Base-by-base conservation (phyloP, 495 filamentous ascomycete genomes). In the Diplogelasinospora grovesii region DNA sequence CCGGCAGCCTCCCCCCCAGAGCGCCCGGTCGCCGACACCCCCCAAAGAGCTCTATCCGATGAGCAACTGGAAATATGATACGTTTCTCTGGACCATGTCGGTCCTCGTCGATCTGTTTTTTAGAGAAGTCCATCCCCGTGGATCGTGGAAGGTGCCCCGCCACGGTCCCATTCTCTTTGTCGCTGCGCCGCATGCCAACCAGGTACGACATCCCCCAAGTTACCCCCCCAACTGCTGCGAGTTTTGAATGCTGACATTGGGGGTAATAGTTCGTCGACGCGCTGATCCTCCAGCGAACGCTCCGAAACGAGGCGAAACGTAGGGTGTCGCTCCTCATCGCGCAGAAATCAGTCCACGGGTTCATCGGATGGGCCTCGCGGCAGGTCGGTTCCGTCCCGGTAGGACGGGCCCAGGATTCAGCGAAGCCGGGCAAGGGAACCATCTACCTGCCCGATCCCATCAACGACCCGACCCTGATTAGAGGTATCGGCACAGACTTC, bases 131-230 rank as follows among this genome's bases (percentile, higher is more conserved):
- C 89, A 97, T 56, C 90, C 92, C 6, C 83, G 92, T 31, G 86
- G 88, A 41, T 81, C 86, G 33, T 98, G 92, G 86, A 86, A 86
- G 61, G 83, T 98, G 16, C 92, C 92, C 24, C 74, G 81, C 44
- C 74, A 76, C 47, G 92, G 87, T 2, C 89, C 92, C 0, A 76
- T 98, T 39, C 87, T 98, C 27, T 90, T 98, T 55, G 92, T 98
- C 45, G 90, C 89, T n/a, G 92, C 93, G 14, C 92, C 92, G 46
- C 92, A 98, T 73, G 93, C 92, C 32, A 98, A 98, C 60, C 92
- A 98, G 78, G 86, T 89, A 39, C 37, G 29, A 14, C 11, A 27
- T 30, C 30, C 14, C 11, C 30, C 22, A 26, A 19, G 11, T 8
- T 28, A 15, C 16, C 20, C 22, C 19, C 25, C 14, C 39, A 9